These are phyloP conservation scores for Leishmania gerbilli DNA, from an alignment of 208 protist genomes.

Conservation along the genomic window DNA sequence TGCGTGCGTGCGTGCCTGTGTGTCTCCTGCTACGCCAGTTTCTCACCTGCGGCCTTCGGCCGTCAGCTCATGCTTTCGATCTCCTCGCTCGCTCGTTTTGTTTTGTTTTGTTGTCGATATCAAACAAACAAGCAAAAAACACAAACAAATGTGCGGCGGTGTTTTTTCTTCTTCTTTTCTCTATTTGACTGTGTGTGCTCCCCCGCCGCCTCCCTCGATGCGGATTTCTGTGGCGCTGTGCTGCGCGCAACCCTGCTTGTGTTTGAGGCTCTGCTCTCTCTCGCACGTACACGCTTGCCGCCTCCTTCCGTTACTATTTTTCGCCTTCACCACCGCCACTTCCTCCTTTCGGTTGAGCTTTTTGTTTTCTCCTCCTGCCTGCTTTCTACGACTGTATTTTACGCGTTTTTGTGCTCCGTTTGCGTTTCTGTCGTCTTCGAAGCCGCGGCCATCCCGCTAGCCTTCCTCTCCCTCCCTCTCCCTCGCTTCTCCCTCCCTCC, in stretches of 20 bases:
- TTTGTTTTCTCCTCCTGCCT: constrained; percentile 6
- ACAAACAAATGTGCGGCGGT: not conserved
- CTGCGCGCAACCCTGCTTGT: not conserved
- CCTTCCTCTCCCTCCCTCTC: not conserved
- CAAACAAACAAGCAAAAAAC: not conserved
- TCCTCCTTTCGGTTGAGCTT: not conserved
- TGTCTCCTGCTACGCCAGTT: not conserved
- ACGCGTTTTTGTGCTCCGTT: not conserved
- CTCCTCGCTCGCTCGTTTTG: not conserved
- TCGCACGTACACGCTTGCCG: not conserved
- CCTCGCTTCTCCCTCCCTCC: not conserved
- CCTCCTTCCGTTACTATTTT: not conserved
- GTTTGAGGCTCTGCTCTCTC: not conserved
- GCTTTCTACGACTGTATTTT: constrained; percentile 1
- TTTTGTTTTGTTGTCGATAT: not conserved
- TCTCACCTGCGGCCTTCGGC: not conserved
- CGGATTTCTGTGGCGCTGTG: not conserved
- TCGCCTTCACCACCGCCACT: not conserved
- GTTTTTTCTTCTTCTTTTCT: not conserved
- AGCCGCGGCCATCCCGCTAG: not conserved
- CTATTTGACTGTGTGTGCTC: not conserved
- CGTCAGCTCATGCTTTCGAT: not conserved
- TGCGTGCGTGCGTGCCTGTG: not conserved
- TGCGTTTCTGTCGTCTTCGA: not conserved
- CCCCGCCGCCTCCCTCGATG: not conserved